Evolutionary conservation across 352 stramenopile species (phyloP).

Genomic region (Pythium brachiatum): DNA sequence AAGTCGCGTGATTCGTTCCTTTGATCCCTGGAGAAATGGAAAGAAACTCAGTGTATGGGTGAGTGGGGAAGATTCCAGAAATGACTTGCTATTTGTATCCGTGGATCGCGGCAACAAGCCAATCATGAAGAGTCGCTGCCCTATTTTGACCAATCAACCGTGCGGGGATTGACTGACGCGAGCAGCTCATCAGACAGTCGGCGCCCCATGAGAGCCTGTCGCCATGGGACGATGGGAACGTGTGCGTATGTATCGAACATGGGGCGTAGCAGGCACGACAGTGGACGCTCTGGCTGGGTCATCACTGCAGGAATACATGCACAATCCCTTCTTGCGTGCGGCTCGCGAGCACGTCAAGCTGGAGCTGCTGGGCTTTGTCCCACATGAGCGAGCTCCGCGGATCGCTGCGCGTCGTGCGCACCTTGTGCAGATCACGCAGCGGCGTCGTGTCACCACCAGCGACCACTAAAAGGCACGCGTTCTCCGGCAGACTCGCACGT

Average conservation of each 20-base stretch:
- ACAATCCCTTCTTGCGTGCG: conserved; percentile 59
- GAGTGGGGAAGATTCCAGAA: conserved; percentile 18
- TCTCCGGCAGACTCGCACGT: conserved; percentile 40
- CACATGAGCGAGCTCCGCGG: conserved; percentile 72
- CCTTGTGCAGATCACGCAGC: conserved; percentile 72
- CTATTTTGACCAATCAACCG: conserved; percentile 19
- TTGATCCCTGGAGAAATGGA: conserved; percentile 14
- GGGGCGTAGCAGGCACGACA: conserved; percentile 7
- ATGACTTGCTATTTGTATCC: conserved; percentile 24
- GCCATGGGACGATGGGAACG: not conserved
- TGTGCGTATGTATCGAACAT: not conserved
- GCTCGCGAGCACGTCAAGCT: conserved; percentile 47
- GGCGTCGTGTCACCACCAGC: conserved; percentile 46
- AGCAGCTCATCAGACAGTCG: not conserved
- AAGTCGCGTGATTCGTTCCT: not conserved
- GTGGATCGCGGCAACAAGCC: not conserved
- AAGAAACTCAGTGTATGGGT: too few species aligned
- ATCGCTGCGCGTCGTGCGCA: conserved; percentile 71
- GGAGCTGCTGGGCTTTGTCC: conserved; percentile 69
- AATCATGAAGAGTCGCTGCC: conserved; percentile 23
- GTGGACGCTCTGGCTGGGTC: not conserved
- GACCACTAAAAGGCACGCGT: conserved; percentile 62
- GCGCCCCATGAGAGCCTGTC: not conserved
- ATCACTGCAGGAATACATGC: conserved; percentile 55
- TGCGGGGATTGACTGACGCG: not conserved